A percentile compares a stretch with the other conserved stretches of the same genome.
These are phyloP conservation scores for Lasiodiplodia sp. DNA, from an alignment of 2,329 filamentous ascomycete genomes.

Conservation along the genomic window DNA sequence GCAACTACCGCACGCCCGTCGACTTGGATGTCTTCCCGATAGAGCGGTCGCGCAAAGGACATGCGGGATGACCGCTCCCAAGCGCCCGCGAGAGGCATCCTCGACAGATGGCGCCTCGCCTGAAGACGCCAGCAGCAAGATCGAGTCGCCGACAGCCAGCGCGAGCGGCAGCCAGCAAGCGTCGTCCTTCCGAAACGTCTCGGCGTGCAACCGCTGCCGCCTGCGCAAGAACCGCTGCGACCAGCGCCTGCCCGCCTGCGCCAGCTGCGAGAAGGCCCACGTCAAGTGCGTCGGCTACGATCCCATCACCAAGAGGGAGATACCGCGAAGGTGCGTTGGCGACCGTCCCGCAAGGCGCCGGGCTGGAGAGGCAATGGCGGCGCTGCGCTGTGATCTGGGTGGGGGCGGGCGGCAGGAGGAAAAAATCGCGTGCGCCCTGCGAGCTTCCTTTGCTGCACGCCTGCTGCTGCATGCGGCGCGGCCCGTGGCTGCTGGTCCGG, in stretches of 20 bases:
- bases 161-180: constrained; percentile 32
- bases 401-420: constrained; percentile 25
- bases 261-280: constrained; percentile 89
- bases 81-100: constrained; percentile 48
- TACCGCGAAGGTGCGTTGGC: constrained; percentile 71
- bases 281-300: constrained; percentile 95
- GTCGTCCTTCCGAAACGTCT: constrained; percentile 66
- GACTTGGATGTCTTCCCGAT: constrained; percentile 25
- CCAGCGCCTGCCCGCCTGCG: constrained; percentile 88
- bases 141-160: constrained; percentile 41
- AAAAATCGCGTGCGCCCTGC: constrained; percentile 23
- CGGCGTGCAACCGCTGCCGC: constrained; percentile 91
- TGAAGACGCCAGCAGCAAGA: constrained; percentile 35
- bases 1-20: constrained; percentile 2
- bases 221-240: constrained; percentile 95
- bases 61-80: constrained; percentile 47
- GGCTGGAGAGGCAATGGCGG: not conserved
- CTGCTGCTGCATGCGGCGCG: constrained; percentile 29
- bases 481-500: constrained; percentile 20
- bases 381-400: constrained; percentile 3
- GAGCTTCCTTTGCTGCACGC: constrained; percentile 20
- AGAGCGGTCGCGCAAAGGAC: constrained; percentile 26
- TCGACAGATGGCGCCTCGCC: constrained; percentile 40
- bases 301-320: constrained; percentile 94
- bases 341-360: not conserved